phyloP scores from a whole-genome alignment of 208 protist genomes.

The Leptomonas seymouri region DNA sequence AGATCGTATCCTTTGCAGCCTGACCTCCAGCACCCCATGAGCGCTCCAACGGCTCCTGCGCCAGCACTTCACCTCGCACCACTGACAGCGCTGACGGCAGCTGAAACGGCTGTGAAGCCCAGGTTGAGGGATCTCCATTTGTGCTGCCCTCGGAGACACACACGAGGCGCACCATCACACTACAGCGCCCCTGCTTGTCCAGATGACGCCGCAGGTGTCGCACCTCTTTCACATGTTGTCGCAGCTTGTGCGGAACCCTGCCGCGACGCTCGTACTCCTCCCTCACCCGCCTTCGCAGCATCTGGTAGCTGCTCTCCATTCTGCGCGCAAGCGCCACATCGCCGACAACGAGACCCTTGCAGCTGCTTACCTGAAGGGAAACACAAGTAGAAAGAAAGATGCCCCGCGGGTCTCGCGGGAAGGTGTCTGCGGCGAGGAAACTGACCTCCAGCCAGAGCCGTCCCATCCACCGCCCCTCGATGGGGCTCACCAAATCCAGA shows the following conservation, averaged over 20 bases:
- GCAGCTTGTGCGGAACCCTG: slow-evolving; percentile 19
- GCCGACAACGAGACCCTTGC: slow-evolving; percentile 21
- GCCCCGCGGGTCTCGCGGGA: slow-evolving; percentile 3
- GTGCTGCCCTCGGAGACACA: not conserved
- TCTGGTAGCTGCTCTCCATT: slow-evolving; percentile 22
- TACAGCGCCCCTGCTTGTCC: not conserved
- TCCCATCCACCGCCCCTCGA: slow-evolving; percentile 19
- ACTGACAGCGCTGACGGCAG: not conserved
- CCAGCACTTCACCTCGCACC: not conserved
- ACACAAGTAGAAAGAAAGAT: slow-evolving; percentile 13
- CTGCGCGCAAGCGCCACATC: slow-evolving; percentile 10
- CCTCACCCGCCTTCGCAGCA: slow-evolving; percentile 15
- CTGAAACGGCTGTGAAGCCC: not conserved
- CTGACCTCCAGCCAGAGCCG: slow-evolving; percentile 19
- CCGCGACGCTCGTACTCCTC: slow-evolving; percentile 12
- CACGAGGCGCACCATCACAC: not conserved
- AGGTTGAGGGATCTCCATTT: not conserved
- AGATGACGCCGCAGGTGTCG: slow-evolving; percentile 21
- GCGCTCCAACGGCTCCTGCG: not conserved
- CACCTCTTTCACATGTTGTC: slow-evolving; percentile 22
- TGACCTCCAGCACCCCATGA: too few species aligned
- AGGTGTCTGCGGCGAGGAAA: not conserved
- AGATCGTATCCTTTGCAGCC: too few species aligned
- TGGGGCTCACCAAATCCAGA: slow-evolving; percentile 25
- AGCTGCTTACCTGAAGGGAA: slow-evolving; percentile 7